Conservation (phyloP, 2,329 filamentous ascomycete genomes). For the Phialemonium atrogriseum region DNA sequence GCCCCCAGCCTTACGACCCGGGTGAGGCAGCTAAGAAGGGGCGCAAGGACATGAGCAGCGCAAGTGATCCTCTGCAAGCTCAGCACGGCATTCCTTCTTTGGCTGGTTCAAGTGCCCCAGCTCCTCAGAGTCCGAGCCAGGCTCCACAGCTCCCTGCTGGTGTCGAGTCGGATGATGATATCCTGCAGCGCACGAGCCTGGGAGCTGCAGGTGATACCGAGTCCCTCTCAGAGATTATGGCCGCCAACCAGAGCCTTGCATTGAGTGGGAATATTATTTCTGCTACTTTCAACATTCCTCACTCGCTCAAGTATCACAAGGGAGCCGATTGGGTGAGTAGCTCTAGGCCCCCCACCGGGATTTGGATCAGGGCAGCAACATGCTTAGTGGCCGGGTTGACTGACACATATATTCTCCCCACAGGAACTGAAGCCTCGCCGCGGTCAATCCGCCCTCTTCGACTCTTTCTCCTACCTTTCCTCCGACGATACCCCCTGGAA, state of each 20-base stretch:
- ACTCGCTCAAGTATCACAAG: conserved; percentile 49
- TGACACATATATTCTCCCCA: conserved; percentile 10
- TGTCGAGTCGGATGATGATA: conserved; percentile 28
- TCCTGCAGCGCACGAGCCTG: conserved; percentile 34
- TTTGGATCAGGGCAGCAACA: not conserved
- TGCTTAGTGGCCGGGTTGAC: conserved; percentile 15
- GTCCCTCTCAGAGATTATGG: conserved; percentile 46
- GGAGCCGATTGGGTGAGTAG: conserved; percentile 54
- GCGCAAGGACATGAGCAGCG: too few species aligned
- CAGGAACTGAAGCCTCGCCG: conserved; percentile 70
- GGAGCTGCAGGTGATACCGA: conserved; percentile 34
- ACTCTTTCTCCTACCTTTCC: conserved; percentile 81
- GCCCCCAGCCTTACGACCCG: too few species aligned
- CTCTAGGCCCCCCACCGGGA: too few species aligned
- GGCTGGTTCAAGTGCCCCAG: too few species aligned
- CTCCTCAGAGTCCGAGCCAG: conserved; percentile 7
- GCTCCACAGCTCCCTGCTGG: conserved; percentile 22
- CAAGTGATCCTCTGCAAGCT: too few species aligned
- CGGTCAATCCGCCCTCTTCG: conserved; percentile 86
- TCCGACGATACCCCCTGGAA: conserved; percentile 81
- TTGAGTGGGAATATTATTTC: conserved; percentile 60
- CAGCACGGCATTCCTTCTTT: too few species aligned
- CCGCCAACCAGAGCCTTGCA: conserved; percentile 46
- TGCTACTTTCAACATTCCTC: conserved; percentile 55
- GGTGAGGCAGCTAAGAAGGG: too few species aligned